Base-by-base conservation (phyloP, 257 asterid species). In the Fraxinus excelsior region DNA sequence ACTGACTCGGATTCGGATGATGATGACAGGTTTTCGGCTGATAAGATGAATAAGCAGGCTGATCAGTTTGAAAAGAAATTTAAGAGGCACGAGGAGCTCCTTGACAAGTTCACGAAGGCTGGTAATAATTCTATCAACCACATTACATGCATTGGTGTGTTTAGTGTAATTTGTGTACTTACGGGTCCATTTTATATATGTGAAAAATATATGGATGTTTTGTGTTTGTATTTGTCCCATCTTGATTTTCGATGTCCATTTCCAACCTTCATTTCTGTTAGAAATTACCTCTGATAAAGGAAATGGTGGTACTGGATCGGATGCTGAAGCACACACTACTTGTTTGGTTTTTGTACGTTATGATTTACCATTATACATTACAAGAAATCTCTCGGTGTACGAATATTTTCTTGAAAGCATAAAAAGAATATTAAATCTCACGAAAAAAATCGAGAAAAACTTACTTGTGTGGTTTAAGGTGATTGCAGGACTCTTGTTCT, bases 1-100 rank as follows among this genome's bases (percentile, higher is more conserved):
- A 90, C 88, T 19, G 97, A 94, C 71, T 92, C 97, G 2, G 98
- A 92, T 34, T 80, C 92, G 0, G 98, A 94, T 14, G 91, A 85
- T 4, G 97, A 90, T 12, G 92, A 84, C 67, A 75, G 88, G 42
- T 79, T 66, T 74, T 74, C 90, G 19, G 21, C 67, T 49, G 92
- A 90, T 1, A 85, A 83, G 25, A 21, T 67, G 71, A 69, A 80
- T 31, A 86, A 82, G 78, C 84, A 65, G 75, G 5, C 72, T 32
- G 87, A 87, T 14, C 79, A 46, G 75, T 90, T 88, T 56, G 89
- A 91, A 46, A 90, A 85, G 87, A 90, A 90, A 90, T 82, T 84
- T 74, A 69, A 84, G 75, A 87, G 86, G 78, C 90, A 83, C 40
- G 83, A 87, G 73, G 90, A 85, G 77, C 86, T 94, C 67, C 88